Conservation (phyloP, 208 protist genomes). For the Leishmania tropica region DNA sequence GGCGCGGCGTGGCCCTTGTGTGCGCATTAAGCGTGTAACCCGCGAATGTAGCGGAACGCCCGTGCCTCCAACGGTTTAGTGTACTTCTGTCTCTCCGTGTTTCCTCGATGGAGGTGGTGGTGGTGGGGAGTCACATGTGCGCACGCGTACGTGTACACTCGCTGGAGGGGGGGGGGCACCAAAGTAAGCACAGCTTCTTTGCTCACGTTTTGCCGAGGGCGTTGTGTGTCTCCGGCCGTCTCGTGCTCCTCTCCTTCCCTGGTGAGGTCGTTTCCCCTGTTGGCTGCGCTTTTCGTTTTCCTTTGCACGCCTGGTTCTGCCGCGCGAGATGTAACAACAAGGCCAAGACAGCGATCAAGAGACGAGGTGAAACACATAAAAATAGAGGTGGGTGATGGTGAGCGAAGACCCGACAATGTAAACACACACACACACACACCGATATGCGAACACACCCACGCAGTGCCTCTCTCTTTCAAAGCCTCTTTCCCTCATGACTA, state of each 20-base stretch:
- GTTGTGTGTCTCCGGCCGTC: background rate
- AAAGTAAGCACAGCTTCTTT: background rate
- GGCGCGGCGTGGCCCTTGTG: slow-evolving; percentile 92
- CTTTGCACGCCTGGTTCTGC: background rate
- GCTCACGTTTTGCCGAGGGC: background rate
- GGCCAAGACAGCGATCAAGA: no score
- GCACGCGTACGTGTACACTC: background rate
- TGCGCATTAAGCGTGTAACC: slow-evolving; percentile 75
- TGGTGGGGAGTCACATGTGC: background rate
- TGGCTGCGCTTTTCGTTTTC: background rate
- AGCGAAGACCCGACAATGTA: background rate
- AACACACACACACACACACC: background rate
- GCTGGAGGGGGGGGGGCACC: background rate
- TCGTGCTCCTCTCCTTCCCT: background rate
- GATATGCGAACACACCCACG: background rate
- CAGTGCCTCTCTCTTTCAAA: background rate
- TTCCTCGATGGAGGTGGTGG: background rate
- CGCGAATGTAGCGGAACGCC: background rate
- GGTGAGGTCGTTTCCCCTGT: background rate
- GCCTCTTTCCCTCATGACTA: no score
- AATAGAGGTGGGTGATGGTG: background rate
- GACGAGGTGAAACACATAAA: background rate
- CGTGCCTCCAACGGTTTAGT: background rate
- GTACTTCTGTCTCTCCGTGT: background rate
- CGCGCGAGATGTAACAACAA: no score